These are phyloP conservation scores for Clarireedia homoeocarpa DNA, from an alignment of 2,329 filamentous ascomycete genomes.

Conservation along the genomic window DNA sequence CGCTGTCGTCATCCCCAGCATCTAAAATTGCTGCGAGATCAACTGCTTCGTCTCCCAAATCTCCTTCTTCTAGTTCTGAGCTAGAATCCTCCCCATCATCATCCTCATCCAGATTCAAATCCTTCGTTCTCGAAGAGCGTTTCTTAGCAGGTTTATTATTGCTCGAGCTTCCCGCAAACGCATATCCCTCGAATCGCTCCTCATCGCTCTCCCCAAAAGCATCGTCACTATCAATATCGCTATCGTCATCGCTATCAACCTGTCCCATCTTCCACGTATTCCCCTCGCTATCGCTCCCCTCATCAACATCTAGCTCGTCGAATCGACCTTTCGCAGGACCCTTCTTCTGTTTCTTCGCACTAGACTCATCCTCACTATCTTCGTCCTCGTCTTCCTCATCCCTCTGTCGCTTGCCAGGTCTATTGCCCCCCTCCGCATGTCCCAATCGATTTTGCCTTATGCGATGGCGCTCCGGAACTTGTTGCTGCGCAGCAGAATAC, in stretches of 20 bases:
- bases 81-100: conserved; percentile 31
- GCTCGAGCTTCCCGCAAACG: conserved; percentile 48
- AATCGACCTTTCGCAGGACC: conserved; percentile 23
- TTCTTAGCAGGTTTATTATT: conserved; percentile 42
- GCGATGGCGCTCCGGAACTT: conserved; percentile 44
- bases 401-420: conserved; percentile 31
- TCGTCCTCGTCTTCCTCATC: conserved; percentile 41
- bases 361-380: conserved; percentile 32
- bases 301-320: conserved; percentile 42
- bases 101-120: conserved; percentile 44
- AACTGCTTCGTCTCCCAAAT: conserved; percentile 41
- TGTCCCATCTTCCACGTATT: conserved; percentile 61
- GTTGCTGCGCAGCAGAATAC: conserved; percentile 54
- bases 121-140: conserved; percentile 36
- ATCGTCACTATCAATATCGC: conserved; percentile 63
- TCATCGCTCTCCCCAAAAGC: conserved; percentile 66
- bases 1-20: conserved; percentile 67
- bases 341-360: conserved; percentile 29
- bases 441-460: conserved; percentile 51
- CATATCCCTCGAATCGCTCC: conserved; percentile 60
- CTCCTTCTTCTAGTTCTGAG: conserved; percentile 58
- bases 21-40: conserved; percentile 21
- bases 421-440: conserved; percentile 37
- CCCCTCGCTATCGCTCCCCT: conserved; percentile 61
- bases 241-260: conserved; percentile 58